Evolutionary conservation across 495 filamentous ascomycete species (phyloP).

Genomic region (Physcia stellaris): DNA sequence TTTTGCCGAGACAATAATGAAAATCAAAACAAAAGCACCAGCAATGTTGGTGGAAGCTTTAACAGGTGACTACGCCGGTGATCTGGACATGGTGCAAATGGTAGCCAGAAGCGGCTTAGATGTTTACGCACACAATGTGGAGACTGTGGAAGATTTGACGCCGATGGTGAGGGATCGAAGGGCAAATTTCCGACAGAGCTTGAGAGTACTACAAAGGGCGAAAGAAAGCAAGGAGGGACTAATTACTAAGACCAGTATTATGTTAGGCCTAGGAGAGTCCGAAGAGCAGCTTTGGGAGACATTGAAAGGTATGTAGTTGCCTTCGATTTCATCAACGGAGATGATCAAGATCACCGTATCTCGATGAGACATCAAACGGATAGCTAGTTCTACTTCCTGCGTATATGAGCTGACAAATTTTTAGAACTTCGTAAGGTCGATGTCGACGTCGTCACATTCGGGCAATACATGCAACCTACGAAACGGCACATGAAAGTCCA

Average conservation of each 20-base stretch:
- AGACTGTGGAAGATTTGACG: slow-evolving; percentile 85
- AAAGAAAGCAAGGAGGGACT: slow-evolving; percentile 62
- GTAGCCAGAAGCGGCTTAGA: slow-evolving; percentile 83
- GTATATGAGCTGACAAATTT: too few species aligned
- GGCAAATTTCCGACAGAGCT: slow-evolving; percentile 75
- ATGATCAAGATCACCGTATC: too few species aligned
- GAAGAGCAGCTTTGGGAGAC: slow-evolving; percentile 79
- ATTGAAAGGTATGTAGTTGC: slow-evolving; percentile 50
- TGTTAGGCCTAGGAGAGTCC: slow-evolving; percentile 89
- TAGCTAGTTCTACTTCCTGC: too few species aligned
- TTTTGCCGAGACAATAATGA: slow-evolving; percentile 87
- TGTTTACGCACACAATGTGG: slow-evolving; percentile 94
- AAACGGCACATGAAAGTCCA: slow-evolving; percentile 95
- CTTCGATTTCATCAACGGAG: slow-evolving; percentile 10
- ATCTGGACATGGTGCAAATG: slow-evolving; percentile 66
- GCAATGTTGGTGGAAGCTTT: slow-evolving; percentile 85
- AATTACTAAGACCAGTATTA: slow-evolving; percentile 94
- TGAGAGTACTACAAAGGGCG: slow-evolving; percentile 66
- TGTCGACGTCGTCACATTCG: slow-evolving; percentile 94
- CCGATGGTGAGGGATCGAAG: slow-evolving; percentile 81
- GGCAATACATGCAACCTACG: slow-evolving; percentile 98
- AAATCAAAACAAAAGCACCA: slow-evolving; percentile 83
- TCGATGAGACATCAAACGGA: too few species aligned
- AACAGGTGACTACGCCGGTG: slow-evolving; percentile 78
- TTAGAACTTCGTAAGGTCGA: slow-evolving; percentile 61